Evolutionary conservation across 331 rosid species (phyloP).

Genomic region (Ulmus americana): DNA sequence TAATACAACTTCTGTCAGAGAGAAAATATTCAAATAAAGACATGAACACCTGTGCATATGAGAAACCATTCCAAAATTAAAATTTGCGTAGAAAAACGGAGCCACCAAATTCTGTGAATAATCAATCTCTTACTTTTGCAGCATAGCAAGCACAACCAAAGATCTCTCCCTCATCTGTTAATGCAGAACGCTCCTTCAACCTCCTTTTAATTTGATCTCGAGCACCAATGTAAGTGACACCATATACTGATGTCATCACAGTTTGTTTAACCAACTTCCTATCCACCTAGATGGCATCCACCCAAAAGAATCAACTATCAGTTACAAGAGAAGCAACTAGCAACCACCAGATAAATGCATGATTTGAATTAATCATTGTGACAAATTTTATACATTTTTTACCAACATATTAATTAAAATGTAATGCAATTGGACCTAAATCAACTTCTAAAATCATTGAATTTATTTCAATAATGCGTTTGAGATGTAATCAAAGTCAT

Average conservation of each 20-base stretch:
- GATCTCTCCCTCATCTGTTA: constrained; percentile 53
- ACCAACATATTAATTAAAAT: background rate
- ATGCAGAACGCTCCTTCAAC: constrained; percentile 62
- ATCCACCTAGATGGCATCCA: constrained; percentile 57
- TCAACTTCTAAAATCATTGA: background rate
- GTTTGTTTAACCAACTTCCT: constrained; percentile 98
- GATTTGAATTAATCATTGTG: background rate
- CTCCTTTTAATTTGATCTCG: constrained; percentile 89
- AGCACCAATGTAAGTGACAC: constrained; percentile 94
- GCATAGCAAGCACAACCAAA: constrained; percentile 81
- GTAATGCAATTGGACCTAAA: background rate
- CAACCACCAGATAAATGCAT: background rate
- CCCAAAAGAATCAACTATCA: constrained; percentile 30
- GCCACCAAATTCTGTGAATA: background rate
- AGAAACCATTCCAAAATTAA: background rate
- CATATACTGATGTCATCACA: constrained; percentile 98
- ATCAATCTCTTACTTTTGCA: constrained; percentile 57
- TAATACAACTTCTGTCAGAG: background rate
- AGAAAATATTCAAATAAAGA: background rate
- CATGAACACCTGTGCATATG: background rate
- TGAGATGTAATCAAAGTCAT: constrained; percentile 10
- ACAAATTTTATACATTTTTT: background rate
- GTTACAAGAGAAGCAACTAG: constrained; percentile 17
- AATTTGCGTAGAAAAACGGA: background rate
- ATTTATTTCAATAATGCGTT: constrained; percentile 8